Evolutionary conservation across 2,329 filamentous ascomycete genomes (phyloP).

Genomic region (Hymenoscyphus infarciens): DNA sequence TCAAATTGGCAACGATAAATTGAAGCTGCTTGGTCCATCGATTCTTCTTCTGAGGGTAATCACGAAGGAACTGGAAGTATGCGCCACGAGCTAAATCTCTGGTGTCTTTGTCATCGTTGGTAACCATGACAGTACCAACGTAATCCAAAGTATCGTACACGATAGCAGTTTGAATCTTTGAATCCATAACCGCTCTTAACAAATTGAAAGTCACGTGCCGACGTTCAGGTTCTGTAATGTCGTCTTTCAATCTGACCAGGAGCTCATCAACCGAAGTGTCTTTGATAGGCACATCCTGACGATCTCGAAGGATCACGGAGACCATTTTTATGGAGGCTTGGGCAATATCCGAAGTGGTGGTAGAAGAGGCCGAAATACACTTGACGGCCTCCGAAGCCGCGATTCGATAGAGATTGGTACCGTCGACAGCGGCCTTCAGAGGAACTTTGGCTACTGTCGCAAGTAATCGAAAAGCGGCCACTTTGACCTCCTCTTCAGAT

Average conservation of each 20-base stretch:
- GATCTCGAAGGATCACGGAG: conserved; percentile 78
- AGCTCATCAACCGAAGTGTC: conserved; percentile 80
- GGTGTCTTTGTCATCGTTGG: conserved; percentile 85
- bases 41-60: conserved; percentile 89
- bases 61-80: conserved; percentile 90
- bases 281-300: conserved; percentile 70
- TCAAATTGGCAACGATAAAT: conserved; percentile 86
- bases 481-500: conserved; percentile 87
- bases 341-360: conserved; percentile 76
- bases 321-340: conserved; percentile 89
- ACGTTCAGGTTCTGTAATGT: conserved; percentile 87
- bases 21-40: conserved; percentile 85
- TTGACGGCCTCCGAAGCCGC: conserved; percentile 84
- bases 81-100: conserved; percentile 83
- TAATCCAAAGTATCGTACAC: conserved; percentile 92
- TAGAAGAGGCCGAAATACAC: conserved; percentile 70
- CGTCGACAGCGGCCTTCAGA: conserved; percentile 62
- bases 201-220: conserved; percentile 96
- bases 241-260: conserved; percentile 75
- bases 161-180: conserved; percentile 78
- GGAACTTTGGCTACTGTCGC: conserved; percentile 82
- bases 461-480: conserved; percentile 81
- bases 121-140: conserved; percentile 89
- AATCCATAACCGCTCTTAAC: conserved; percentile 78
- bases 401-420: conserved; percentile 61